Conservation (phyloP, 768 basidiomycete species). For the Serendipita sp. region DNA sequence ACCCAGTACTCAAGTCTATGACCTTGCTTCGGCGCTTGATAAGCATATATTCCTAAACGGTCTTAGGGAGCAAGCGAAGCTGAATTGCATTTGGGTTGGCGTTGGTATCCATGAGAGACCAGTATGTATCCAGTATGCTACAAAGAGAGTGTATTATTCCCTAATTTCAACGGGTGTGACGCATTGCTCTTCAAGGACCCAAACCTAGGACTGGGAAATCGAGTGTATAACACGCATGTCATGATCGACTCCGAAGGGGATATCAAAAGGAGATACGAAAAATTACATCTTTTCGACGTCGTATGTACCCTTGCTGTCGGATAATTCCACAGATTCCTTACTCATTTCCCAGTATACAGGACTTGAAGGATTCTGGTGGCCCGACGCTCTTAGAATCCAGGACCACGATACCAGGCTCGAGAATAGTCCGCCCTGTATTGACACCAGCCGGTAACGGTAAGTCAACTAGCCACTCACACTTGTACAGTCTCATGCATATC, state of each 20-base stretch:
- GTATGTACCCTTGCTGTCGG: slow-evolving; percentile 10
- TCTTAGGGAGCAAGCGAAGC: slow-evolving; percentile 6
- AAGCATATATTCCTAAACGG: slow-evolving; percentile 9
- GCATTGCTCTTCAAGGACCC: no score
- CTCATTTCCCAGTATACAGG: neutral
- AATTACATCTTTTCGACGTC: slow-evolving; percentile 13
- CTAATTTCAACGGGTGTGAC: no score
- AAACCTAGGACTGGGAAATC: neutral
- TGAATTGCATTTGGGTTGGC: slow-evolving; percentile 10
- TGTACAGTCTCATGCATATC: neutral
- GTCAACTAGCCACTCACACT: neutral
- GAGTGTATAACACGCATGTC: slow-evolving; percentile 12
- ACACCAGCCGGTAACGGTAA: slow-evolving; percentile 12
- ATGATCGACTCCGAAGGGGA: slow-evolving; percentile 8
- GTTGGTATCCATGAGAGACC: slow-evolving; percentile 11
- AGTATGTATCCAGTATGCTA: neutral
- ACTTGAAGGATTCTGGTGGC: neutral
- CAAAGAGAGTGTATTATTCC: no score
- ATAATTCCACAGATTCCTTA: slow-evolving; percentile 8
- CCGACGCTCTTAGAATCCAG: neutral
- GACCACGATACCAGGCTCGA: neutral
- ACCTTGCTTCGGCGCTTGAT: slow-evolving; percentile 7
- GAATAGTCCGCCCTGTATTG: slow-evolving; percentile 5
- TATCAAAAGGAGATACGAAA: neutral
- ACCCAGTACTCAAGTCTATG: slow-evolving; percentile 6